phyloP scores from a whole-genome alignment of 371 early-diverging fungal genomes.

The Blyttiomyces sp. region DNA sequence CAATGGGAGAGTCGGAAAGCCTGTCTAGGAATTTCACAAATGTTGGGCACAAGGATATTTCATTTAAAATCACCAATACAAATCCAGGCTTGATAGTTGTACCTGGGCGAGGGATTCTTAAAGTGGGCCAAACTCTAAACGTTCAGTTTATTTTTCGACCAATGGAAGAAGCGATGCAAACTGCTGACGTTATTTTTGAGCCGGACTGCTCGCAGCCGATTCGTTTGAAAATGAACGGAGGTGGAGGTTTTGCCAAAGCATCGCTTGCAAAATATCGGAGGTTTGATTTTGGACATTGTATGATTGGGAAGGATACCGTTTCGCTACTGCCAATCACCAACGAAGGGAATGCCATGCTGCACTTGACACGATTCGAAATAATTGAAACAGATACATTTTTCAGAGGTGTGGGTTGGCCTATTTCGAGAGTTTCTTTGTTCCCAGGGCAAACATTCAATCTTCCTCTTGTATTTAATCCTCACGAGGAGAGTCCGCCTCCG shows the following conservation, averaged over 20 bases:
- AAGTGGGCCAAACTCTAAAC: constrained; percentile 41
- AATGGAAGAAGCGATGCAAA: constrained; percentile 45
- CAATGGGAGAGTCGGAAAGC: constrained; percentile 48
- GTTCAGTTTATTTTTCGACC: constrained; percentile 51
- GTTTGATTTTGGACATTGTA: constrained; percentile 62
- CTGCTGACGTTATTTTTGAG: constrained; percentile 43
- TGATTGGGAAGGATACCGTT: constrained; percentile 58
- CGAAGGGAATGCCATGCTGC: constrained; percentile 58
- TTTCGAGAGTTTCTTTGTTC: constrained; percentile 40
- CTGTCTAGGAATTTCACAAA: constrained; percentile 52
- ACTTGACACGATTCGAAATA: constrained; percentile 49
- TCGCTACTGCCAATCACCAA: constrained; percentile 55
- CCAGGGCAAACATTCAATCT: constrained; percentile 52
- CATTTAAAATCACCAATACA: constrained; percentile 36
- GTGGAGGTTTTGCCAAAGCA: constrained; percentile 50
- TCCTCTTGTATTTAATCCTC: constrained; percentile 56
- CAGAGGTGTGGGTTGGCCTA: constrained; percentile 52
- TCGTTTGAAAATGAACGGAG: constrained; percentile 51
- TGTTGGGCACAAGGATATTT: constrained; percentile 49
- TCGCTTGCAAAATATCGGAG: constrained; percentile 48
- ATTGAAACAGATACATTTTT: constrained; percentile 52
- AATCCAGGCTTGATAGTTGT: constrained; percentile 36
- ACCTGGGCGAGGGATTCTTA: constrained; percentile 39
- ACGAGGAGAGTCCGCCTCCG: constrained; percentile 50
- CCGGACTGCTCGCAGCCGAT: constrained; percentile 56